These are phyloP conservation scores for Suhomyces anneliseae DNA, from an alignment of 1,139 yeast genomes.

Conservation along the genomic window DNA sequence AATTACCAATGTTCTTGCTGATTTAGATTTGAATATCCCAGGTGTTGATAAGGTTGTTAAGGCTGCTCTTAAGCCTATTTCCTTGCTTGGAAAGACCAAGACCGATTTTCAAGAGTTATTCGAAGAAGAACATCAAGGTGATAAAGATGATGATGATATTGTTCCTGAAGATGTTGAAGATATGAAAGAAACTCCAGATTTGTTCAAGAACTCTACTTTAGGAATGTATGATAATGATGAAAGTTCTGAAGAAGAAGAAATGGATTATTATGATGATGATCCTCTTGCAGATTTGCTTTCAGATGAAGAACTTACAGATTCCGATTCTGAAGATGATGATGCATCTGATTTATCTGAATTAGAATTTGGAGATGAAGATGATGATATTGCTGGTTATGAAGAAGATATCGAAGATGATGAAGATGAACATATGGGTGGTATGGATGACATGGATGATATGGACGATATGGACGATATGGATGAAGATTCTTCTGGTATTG, in stretches of 20 bases:
- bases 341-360: slow-evolving; percentile 31
- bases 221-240: slow-evolving; percentile 94
- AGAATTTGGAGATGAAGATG: slow-evolving; percentile 24
- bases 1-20: slow-evolving; percentile 58
- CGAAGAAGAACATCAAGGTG: slow-evolving; percentile 46
- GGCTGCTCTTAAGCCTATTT: slow-evolving; percentile 59
- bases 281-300: slow-evolving; percentile 39
- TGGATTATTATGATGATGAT: slow-evolving; percentile 30
- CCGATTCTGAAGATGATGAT: slow-evolving; percentile 24
- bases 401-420: slow-evolving; percentile 27
- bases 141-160: slow-evolving; percentile 58
- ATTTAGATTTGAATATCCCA: slow-evolving; percentile 72
- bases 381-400: slow-evolving; percentile 23
- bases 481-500: slow-evolving; percentile 30
- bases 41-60: slow-evolving; percentile 58
- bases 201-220: slow-evolving; percentile 81
- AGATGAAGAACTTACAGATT: slow-evolving; percentile 31
- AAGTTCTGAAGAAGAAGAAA: slow-evolving; percentile 50
- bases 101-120: slow-evolving; percentile 58
- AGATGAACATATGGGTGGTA: slow-evolving; percentile 16
- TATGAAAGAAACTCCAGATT: slow-evolving; percentile 77
- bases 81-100: slow-evolving; percentile 61
- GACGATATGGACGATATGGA: slow-evolving; percentile 19
- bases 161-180: slow-evolving; percentile 57
- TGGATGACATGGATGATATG: slow-evolving; percentile 10